Evolutionary conservation across 2,329 filamentous ascomycete species (phyloP).

Genomic region (Drechslerella coelobrocha): DNA sequence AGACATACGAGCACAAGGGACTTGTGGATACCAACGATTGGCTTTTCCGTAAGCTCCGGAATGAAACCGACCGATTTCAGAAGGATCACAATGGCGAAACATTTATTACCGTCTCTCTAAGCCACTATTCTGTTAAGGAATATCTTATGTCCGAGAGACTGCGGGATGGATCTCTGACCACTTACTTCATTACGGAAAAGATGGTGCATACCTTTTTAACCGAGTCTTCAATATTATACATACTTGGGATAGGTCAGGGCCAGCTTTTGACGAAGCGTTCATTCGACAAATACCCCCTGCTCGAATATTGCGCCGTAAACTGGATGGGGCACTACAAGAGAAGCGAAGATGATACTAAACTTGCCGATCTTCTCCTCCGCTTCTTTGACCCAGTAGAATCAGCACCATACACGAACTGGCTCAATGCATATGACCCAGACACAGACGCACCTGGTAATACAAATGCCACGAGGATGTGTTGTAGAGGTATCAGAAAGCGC

Average conservation of each 20-base stretch:
- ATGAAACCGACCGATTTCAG: neutral
- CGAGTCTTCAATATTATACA: constrained; percentile 24
- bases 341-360: neutral
- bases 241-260: constrained; percentile 15
- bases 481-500: neutral
- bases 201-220: constrained; percentile 14
- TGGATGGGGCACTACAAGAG: constrained; percentile 24
- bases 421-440: constrained; percentile 33
- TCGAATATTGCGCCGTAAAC: constrained; percentile 28
- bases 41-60: constrained; percentile 20
- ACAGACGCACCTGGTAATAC: constrained; percentile 6
- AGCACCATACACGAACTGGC: constrained; percentile 27
- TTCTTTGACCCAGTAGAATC: constrained; percentile 13
- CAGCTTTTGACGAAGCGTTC: neutral
- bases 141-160: constrained; percentile 25
- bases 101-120: constrained; percentile 20
- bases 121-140: constrained; percentile 41
- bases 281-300: constrained; percentile 27
- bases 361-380: constrained; percentile 1
- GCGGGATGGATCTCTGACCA: neutral
- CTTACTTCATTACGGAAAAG: constrained; percentile 7
- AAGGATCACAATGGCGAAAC: neutral
- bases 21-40: constrained; percentile 5
- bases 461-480: constrained; percentile 2
- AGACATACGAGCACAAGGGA: neutral